Base-by-base conservation (phyloP, 2,329 filamentous ascomycete species). In the Aspergillus transmontanensis region DNA sequence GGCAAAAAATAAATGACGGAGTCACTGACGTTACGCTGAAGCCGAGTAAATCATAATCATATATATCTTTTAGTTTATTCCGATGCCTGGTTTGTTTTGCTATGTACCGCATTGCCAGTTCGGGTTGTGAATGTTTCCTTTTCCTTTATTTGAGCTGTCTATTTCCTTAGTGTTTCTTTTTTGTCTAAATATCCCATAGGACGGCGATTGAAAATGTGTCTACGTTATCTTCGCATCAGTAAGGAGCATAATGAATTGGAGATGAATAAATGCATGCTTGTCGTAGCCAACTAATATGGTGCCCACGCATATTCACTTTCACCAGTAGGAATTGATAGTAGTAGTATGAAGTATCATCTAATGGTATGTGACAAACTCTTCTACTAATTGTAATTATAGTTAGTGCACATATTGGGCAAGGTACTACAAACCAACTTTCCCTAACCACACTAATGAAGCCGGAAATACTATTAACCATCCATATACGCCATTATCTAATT, bases 1-100 rank as follows among this genome's bases (percentile, higher is more conserved):
- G 81, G 81, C 64, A 80, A 80, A 72, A 76, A 77, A 60, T 78
- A 73, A 72, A 60, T 56, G 30, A 55, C 2, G 32, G 28, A 48
- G 34, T 28, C 21, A 26, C 51, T 14, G 51, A 39, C 12, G 30
- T 26, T 39, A 26, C 3, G 32, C 51, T 51, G 12, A 12, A 32
- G 48, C 19, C 19, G 16, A 32, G 28, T n/a, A 32, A 11, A 19
- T 34, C 48, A n/a, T 51, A 51, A 51, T 51, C 48, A 11, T 57
- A 41, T 60, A 48, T 23, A 43, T 63, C 10, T 61, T 48, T 60
- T 66, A 59, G 55, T 63, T 59, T 58, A 50, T 48, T 57, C 45
- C 63, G 16, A 56, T 60, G 23, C 53, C 41, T 60, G 46, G 41
- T 61, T 50, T 51, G 16, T 28, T 48, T 28, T 32, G 16, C 32